Base-by-base conservation (phyloP, 2,329 filamentous ascomycete genomes). In the Claviceps africana region DNA sequence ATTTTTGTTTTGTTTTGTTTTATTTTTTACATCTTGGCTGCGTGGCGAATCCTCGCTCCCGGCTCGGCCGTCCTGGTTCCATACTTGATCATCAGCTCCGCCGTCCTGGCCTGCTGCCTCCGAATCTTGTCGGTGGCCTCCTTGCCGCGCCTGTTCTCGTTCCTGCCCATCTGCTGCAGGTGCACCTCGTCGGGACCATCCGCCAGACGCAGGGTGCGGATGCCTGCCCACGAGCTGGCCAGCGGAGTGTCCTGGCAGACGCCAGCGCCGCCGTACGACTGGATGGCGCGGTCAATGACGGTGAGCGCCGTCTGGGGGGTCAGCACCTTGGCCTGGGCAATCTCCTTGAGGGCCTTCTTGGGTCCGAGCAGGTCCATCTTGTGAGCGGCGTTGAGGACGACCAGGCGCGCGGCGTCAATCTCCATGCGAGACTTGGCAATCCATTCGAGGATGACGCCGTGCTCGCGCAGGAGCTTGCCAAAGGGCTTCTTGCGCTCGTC, bases 151-250 rank as follows among this genome's bases (percentile, higher is more conserved):
- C 78, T 85, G 66, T 88, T 90, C 76, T 93, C 87, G 59, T 88
- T 88, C 59, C 77, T 75, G 17, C 86, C 87, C 72, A 93, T 74
- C 71, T 93, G 87, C 66, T 87, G 74, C 58, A 90, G 70, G 67
- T 94, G 93, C 55, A 97, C 93, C 79, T 98, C 93, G 70, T 98
- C 93, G 0, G 93, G 93, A 0, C 93, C 93, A 69, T 98, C 93
- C 0, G 88, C 89, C 59, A 95, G 80, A 55, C 87, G 77, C 68
- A 95, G 75, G 7, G 90, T 95, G 54, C 89, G 76, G 62, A 89
- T 86, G 55, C 77, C 72, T 21, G 87, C 82, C 82, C 87, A 95
- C 80, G 90, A 83, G 65, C 75, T 77, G 13, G 89, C 90, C 57
- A 98, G 74, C 21, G 93, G 93, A 1, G 93, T 97, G 64, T 98